Evolutionary conservation across 192 early-diverging fungal genomes (phyloP).

Genomic region (Dissophora globulifera): DNA sequence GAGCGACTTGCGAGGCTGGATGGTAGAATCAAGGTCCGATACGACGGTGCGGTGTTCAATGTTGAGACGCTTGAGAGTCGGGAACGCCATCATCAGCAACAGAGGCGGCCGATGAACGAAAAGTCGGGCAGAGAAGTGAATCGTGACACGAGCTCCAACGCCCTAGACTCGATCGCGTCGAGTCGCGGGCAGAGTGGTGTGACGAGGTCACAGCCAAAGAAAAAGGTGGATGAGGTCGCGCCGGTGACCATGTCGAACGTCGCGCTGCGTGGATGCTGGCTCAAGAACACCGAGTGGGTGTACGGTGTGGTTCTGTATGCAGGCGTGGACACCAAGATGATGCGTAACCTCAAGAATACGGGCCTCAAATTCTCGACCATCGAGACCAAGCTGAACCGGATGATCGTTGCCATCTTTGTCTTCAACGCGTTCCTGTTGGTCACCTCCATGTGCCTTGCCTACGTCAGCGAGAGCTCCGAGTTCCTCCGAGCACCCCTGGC

Average conservation of each 20-base stretch:
- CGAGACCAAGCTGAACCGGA: constrained; percentile 75
- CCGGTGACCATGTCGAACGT: constrained; percentile 92
- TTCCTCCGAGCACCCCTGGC: constrained; percentile 23
- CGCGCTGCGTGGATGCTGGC: constrained; percentile 86
- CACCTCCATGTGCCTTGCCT: constrained; percentile 56
- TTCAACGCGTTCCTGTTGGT: constrained; percentile 62
- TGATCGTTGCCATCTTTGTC: constrained; percentile 70
- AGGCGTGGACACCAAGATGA: constrained; percentile 96
- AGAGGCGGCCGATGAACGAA: neutral
- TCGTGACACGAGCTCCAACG: constrained; percentile 13
- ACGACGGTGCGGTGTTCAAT: constrained; percentile 27
- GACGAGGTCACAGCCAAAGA: too few species aligned
- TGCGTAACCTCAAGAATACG: constrained; percentile 84
- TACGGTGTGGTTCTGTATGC: constrained; percentile 92
- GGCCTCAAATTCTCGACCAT: constrained; percentile 78
- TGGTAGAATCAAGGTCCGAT: constrained; percentile 62
- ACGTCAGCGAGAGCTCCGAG: constrained; percentile 23
- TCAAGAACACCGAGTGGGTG: constrained; percentile 95
- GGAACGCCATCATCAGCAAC: neutral
- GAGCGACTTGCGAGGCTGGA: constrained; percentile 93
- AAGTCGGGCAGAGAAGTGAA: neutral
- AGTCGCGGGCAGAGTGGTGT: neutral
- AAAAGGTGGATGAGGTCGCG: constrained; percentile 70
- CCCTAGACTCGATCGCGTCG: constrained; percentile 15
- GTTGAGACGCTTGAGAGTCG: constrained; percentile 22